Percentiles rank a stretch among this genome's conserved stretches.
These are phyloP conservation scores for Lyophyllum shimeji DNA, from an alignment of 768 basidiomycete genomes.

Conservation along the genomic window DNA sequence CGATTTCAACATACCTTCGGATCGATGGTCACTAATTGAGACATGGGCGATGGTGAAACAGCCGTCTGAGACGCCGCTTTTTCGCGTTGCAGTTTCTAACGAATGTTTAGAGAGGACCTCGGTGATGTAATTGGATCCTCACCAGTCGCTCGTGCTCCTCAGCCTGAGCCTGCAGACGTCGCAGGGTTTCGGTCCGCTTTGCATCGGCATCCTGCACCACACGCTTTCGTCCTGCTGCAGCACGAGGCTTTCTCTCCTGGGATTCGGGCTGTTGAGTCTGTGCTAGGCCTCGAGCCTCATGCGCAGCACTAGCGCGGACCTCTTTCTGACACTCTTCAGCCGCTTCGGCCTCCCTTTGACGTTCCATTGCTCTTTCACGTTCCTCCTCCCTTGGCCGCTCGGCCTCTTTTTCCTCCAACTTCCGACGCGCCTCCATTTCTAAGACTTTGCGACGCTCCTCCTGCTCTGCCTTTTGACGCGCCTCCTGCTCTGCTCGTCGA, in stretches of 20 bases:
- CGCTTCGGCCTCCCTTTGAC: not conserved
- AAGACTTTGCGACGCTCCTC: conserved; percentile 11
- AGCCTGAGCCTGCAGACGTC: conserved; percentile 24
- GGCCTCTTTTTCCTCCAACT: conserved; percentile 1
- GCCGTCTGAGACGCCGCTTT: conserved; percentile 2
- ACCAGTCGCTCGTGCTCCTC: conserved; percentile 23
- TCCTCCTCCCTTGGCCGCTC: conserved; percentile 10
- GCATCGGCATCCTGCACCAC: conserved; percentile 8
- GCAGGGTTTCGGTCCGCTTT: conserved; percentile 22
- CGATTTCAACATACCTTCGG: conserved; percentile 2
- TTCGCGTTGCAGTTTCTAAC: conserved; percentile 2
- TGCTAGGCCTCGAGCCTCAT: conserved; percentile 2
- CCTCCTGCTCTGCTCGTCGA: conserved; percentile 17
- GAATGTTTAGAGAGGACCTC: not conserved
- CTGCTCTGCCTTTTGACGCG: conserved; percentile 14
- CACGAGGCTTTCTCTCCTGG: not conserved
- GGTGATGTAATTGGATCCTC: not conserved
- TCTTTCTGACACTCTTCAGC: conserved; percentile 3
- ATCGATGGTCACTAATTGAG: conserved; percentile 1
- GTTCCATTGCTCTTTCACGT: conserved; percentile 5
- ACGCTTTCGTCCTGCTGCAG: conserved; percentile 4
- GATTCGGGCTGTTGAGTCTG: conserved; percentile 1
- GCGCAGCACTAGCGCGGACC: conserved; percentile 9
- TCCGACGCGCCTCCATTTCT: conserved; percentile 15
- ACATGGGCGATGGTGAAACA: conserved; percentile 1